A percentile compares a stretch with the other conserved stretches of the same genome.
phyloP scores from a whole-genome alignment of 306 rosid species.

The Dalbergia cultrata region DNA sequence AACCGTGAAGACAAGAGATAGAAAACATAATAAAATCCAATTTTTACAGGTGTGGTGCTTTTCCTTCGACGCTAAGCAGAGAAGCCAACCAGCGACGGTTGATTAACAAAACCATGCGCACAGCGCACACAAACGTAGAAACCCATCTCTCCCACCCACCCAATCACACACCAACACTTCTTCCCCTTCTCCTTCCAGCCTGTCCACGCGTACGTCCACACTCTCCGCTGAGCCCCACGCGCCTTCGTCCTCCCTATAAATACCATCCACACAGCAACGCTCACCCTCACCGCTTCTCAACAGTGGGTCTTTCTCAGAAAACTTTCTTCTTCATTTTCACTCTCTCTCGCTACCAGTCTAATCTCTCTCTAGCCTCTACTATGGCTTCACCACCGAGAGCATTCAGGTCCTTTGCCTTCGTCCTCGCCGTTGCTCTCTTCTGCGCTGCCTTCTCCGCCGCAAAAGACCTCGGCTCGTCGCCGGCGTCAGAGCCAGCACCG shows the following conservation, averaged over 20 bases:
- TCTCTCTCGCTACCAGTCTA: background rate
- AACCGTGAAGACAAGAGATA: background rate
- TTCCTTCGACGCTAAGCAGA: slow-evolving; percentile 15
- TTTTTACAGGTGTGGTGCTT: slow-evolving; percentile 1
- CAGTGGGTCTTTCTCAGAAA: background rate
- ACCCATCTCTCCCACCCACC: background rate
- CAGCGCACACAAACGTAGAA: background rate
- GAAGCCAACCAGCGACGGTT: background rate
- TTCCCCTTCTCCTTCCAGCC: background rate
- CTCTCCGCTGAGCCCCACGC: slow-evolving; percentile 30
- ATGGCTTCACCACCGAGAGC: slow-evolving; percentile 50
- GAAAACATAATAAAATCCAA: background rate
- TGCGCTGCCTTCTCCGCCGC: slow-evolving; percentile 42
- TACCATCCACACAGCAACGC: background rate
- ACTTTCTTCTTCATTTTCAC: no score
- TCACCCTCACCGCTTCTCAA: background rate
- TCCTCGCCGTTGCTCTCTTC: slow-evolving; percentile 39
- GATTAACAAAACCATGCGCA: background rate
- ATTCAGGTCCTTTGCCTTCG: slow-evolving; percentile 31
- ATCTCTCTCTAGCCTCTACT: background rate
- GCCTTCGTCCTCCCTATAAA: slow-evolving; percentile 6
- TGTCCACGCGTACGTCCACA: slow-evolving; percentile 36
- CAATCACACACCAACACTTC: background rate
- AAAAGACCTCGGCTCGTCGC: slow-evolving; percentile 48
- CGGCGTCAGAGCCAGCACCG: slow-evolving; percentile 46